Evolutionary conservation across 345 rosid genomes (phyloP), one percentile per base, ranked within the genome.

Genomic region (Corchorus capsularis): DNA sequence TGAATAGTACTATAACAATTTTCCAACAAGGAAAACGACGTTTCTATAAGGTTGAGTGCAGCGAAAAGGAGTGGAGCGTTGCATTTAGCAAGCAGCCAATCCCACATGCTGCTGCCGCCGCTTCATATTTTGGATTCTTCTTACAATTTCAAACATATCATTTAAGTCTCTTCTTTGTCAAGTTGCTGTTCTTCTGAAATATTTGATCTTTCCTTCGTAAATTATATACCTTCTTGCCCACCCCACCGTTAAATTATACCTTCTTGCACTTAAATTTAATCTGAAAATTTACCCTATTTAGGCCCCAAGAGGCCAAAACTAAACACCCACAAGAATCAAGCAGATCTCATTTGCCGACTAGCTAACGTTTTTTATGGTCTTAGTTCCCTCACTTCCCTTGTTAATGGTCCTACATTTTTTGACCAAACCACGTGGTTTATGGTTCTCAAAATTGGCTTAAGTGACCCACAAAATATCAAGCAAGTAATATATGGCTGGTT

Each of bases 21-120:
- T 59, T 22, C 22, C 14, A 6, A 20, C 4, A 15, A 12, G 37
- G 63, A 59, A 59, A 59, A 27, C 17, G 63, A 59, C 63, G 17
- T 59, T 13, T 32, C 63, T 14, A 57, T 27, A 6, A 13, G 64
- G 39, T 60, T 60, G 39, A 27, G 16, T 60, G 12, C 27, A 27
- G 16, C 8, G 37, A 5, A 32, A 57, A 57, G 15, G 16, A 4
- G 16, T 11, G 14, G 3, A 7, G 10, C 59, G 6, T 19, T 8
- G 32, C 14, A 9, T 20, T 20, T 20, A 7, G 12, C 3, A 2
- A 19, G 39, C 35, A 60, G 4, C 39, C 41, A 32, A 32, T 32
- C 0, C 15, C 63, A 60, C 63, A 60, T 60, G 63, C 39, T 60
- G 39, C 63, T 60, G 39, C 63, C 39, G 63, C 63, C 63, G 63